Conservation (phyloP, 2,329 filamentous ascomycete genomes). For the Oidium heveae region DNA sequence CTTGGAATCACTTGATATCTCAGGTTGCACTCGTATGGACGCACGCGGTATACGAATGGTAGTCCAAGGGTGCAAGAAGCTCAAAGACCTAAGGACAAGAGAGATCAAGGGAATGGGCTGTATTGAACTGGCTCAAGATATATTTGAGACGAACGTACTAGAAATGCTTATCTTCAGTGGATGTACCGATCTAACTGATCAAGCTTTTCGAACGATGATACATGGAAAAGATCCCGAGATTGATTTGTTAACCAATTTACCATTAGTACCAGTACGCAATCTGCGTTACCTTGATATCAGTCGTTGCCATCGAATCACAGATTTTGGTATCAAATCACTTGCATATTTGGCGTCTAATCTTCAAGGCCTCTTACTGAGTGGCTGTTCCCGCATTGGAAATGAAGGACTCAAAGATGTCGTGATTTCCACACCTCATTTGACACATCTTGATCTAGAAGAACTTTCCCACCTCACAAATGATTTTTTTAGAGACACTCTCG, state of each 20-base stretch:
- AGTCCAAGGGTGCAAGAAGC: slow-evolving; percentile 41
- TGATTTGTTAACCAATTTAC: slow-evolving; percentile 53
- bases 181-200: slow-evolving; percentile 54
- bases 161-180: slow-evolving; percentile 63
- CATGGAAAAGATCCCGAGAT: slow-evolving; percentile 53
- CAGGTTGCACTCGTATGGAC: slow-evolving; percentile 77
- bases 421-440: slow-evolving; percentile 49
- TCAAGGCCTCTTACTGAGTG: slow-evolving; percentile 61
- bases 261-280: slow-evolving; percentile 51
- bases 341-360: slow-evolving; percentile 53
- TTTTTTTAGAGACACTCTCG: slow-evolving; percentile 44
- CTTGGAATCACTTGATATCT: slow-evolving; percentile 68
- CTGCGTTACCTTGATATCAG: slow-evolving; percentile 71
- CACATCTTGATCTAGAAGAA: slow-evolving; percentile 77
- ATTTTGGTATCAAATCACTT: slow-evolving; percentile 42
- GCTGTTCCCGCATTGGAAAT: slow-evolving; percentile 52
- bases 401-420: slow-evolving; percentile 46
- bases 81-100: slow-evolving; percentile 60
- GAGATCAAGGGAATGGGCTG: slow-evolving; percentile 64
- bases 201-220: slow-evolving; percentile 46
- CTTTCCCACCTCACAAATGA: slow-evolving; percentile 52
- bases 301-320: slow-evolving; percentile 50
- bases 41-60: slow-evolving; percentile 50
- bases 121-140: slow-evolving; percentile 39
- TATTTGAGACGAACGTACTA: slow-evolving; percentile 61